These are phyloP conservation scores for Geranium rotundifolium DNA, from an alignment of 345 rosid species.

Conservation along the genomic window DNA sequence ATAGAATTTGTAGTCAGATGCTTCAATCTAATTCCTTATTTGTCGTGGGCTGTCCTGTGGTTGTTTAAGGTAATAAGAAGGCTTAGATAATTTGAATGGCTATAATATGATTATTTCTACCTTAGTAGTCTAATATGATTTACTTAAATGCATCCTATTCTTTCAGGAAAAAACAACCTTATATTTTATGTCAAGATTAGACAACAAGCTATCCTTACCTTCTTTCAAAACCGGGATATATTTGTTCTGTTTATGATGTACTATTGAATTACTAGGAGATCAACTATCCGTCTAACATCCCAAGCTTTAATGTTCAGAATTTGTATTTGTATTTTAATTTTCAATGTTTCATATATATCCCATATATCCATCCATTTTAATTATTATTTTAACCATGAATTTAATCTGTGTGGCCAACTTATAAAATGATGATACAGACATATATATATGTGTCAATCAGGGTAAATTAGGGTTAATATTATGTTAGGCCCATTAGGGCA, in stretches of 20 bases:
- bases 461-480: too few relatives aligned
- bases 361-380: too few relatives aligned
- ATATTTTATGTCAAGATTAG: background rate
- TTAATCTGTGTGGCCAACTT: background rate
- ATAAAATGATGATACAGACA: background rate
- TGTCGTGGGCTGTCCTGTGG: background rate
- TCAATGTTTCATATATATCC: too few relatives aligned
- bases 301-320: too few relatives aligned
- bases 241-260: background rate
- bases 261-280: background rate
- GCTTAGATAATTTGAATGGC: background rate
- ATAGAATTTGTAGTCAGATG: too few relatives aligned
- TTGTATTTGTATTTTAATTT: too few relatives aligned
- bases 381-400: background rate
- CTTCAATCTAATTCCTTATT: background rate
- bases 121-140: background rate
- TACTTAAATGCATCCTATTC: background rate
- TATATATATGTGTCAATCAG: too few relatives aligned
- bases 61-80: background rate
- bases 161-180: background rate
- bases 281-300: too few relatives aligned
- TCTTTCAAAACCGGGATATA: background rate
- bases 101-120: too few relatives aligned
- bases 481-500: too few relatives aligned
- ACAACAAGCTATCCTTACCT: background rate